Conservation (phyloP, 176 grass and related monocot genomes). For the Eragrostis nindensis region DNA sequence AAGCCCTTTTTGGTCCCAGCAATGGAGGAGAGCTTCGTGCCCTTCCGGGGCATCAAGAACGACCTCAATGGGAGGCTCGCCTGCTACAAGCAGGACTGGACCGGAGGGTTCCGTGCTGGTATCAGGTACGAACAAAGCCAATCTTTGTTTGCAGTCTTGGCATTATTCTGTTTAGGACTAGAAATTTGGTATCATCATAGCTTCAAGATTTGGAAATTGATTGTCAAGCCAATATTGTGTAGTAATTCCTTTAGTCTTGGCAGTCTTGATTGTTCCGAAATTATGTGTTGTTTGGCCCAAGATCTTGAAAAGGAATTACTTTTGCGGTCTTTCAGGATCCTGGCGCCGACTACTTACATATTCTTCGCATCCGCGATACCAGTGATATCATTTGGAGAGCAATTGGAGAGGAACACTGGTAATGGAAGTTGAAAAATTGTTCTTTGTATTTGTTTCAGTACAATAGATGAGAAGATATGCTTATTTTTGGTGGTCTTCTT, state of each 20-base stretch:
- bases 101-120: constrained; percentile 71
- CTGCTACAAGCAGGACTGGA: constrained; percentile 99
- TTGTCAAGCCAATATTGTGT: too few species aligned
- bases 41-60: constrained; percentile 81
- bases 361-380: constrained; percentile 99
- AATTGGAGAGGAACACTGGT: constrained; percentile 95
- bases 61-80: constrained; percentile 74
- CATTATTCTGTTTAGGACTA: constrained; percentile 32
- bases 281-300: constrained; percentile 14
- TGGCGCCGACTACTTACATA: constrained; percentile 98
- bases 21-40: constrained; percentile 97
- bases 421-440: constrained; percentile 18
- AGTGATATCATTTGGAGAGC: constrained; percentile 98
- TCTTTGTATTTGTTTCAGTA: constrained; percentile 13
- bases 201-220: constrained; percentile 21
- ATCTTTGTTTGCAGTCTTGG: not conserved
- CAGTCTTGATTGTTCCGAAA: not conserved
- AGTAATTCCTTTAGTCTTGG: too few species aligned
- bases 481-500: constrained; percentile 30
- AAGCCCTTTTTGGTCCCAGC: not conserved
- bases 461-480: constrained; percentile 8
- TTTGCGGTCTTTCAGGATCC: constrained; percentile 60
- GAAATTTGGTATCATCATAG: not conserved
- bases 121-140: constrained; percentile 56
- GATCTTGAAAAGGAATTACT: constrained; percentile 43